Evolutionary conservation across 257 asterid genomes (phyloP).

Genomic region (Plantago ovata): DNA sequence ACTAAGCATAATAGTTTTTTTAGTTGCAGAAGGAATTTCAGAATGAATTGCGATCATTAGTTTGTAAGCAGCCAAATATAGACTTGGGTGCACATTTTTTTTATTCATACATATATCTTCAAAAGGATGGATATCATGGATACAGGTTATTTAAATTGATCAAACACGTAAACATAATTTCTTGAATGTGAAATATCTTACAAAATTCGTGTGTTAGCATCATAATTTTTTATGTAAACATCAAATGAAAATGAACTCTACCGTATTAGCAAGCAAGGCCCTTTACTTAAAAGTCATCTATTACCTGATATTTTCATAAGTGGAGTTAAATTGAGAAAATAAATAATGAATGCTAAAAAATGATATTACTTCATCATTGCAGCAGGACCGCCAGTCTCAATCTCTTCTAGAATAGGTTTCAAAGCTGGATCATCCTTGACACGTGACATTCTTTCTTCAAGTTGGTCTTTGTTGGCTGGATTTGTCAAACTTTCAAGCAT

Average conservation of each 20-base stretch:
- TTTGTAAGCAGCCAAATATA: too few species aligned
- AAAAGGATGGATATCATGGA: too few species aligned
- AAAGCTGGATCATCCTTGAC: slow-evolving; percentile 90
- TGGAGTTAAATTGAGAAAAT: neutral
- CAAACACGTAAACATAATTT: too few species aligned
- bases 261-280: neutral
- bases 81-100: too few species aligned
- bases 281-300: neutral
- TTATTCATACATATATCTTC: too few species aligned
- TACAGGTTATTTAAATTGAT: too few species aligned
- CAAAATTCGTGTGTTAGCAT: neutral
- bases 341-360: neutral
- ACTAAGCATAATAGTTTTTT: too few species aligned
- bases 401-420: slow-evolving; percentile 95
- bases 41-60: too few species aligned
- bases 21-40: too few species aligned
- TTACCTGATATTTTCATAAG: neutral
- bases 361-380: slow-evolving; percentile 92
- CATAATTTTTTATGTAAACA: neutral
- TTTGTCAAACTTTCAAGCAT: slow-evolving; percentile 89
- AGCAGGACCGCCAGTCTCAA: slow-evolving; percentile 96
- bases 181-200: too few species aligned
- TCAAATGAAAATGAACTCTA: neutral
- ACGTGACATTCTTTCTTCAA: slow-evolving; percentile 81
- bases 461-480: slow-evolving; percentile 79